A percentile compares a stretch with the other conserved stretches of the same genome.
These are phyloP conservation scores for Vitis hybrid DNA, from an alignment of 177 flowering plant genomes.

Conservation along the genomic window DNA sequence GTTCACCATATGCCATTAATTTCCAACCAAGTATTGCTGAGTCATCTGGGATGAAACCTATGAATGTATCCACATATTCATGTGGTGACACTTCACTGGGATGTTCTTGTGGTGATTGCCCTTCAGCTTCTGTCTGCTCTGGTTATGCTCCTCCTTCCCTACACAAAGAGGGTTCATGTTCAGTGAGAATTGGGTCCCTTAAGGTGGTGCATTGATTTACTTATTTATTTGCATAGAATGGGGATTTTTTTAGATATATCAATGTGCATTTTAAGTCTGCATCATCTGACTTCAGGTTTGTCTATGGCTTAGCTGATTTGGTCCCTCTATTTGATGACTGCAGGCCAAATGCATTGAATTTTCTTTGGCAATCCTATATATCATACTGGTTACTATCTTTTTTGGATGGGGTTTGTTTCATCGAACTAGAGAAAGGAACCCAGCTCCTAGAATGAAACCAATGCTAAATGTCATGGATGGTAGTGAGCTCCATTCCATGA, in stretches of 20 bases:
- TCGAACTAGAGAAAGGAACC: slow-evolving; percentile 33
- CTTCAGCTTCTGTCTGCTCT: slow-evolving; percentile 74
- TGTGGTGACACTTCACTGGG: slow-evolving; percentile 90
- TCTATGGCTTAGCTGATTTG: slow-evolving; percentile 7
- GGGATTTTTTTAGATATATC: neutral
- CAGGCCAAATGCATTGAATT: slow-evolving; percentile 74
- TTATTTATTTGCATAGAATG: neutral
- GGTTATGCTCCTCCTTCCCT: slow-evolving; percentile 51
- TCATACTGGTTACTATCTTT: slow-evolving; percentile 49
- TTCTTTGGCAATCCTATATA: slow-evolving; percentile 48
- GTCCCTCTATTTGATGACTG: slow-evolving; percentile 18
- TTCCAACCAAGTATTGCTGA: slow-evolving; percentile 53
- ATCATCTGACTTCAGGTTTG: neutral
- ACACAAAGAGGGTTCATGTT: slow-evolving; percentile 55
- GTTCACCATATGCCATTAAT: slow-evolving; percentile 88
- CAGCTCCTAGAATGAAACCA: slow-evolving; percentile 42
- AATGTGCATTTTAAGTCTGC: neutral
- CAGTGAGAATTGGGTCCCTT: slow-evolving; percentile 75
- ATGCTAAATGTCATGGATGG: slow-evolving; percentile 32
- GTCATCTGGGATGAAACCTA: slow-evolving; percentile 83
- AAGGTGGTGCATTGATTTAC: slow-evolving; percentile 45
- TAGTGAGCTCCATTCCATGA: slow-evolving; percentile 34
- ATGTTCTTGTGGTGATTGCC: slow-evolving; percentile 99
- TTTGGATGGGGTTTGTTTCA: slow-evolving; percentile 64
- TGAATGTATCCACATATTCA: slow-evolving; percentile 89